phyloP scores from a whole-genome alignment of 306 rosid genomes.

The Pyrus pyrifolia region DNA sequence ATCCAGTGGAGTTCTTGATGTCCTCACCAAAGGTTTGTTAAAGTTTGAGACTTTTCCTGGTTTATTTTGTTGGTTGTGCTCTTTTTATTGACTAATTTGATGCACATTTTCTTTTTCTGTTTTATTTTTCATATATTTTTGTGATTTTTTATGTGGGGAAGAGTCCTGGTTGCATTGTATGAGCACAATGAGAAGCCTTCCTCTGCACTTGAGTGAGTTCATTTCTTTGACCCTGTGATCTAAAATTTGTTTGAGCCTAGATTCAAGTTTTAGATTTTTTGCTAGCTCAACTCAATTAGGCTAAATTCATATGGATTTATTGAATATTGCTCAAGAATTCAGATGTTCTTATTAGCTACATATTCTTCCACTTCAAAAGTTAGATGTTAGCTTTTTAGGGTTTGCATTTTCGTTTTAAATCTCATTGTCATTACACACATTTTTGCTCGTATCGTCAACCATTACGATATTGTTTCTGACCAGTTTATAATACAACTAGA shows the following conservation, averaged over 20 bases:
- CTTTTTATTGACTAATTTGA: neutral
- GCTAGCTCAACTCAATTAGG: neutral
- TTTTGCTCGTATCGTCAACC: neutral
- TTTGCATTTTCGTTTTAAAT: neutral
- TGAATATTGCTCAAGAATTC: neutral
- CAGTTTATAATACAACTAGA: neutral
- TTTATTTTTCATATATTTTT: neutral
- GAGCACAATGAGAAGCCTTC: slow-evolving; percentile 97
- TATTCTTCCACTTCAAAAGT: neutral
- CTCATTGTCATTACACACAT: neutral
- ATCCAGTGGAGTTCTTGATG: slow-evolving; percentile 85
- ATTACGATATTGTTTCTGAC: neutral
- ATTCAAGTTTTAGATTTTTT: neutral
- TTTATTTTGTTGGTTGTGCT: neutral
- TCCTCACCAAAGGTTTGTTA: slow-evolving; percentile 82
- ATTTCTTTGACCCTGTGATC: slow-evolving; percentile 8
- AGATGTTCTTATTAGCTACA: neutral
- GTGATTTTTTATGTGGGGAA: slow-evolving; percentile 19
- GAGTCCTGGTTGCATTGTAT: slow-evolving; percentile 89
- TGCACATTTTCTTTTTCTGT: neutral
- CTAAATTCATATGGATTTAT: neutral
- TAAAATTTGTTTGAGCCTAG: neutral
- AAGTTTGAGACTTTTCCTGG: neutral
- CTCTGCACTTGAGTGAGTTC: slow-evolving; percentile 82
- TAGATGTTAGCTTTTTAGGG: neutral